Base-by-base conservation (phyloP, 208 protist species). In the Balamuthia mandrillaris region DNA sequence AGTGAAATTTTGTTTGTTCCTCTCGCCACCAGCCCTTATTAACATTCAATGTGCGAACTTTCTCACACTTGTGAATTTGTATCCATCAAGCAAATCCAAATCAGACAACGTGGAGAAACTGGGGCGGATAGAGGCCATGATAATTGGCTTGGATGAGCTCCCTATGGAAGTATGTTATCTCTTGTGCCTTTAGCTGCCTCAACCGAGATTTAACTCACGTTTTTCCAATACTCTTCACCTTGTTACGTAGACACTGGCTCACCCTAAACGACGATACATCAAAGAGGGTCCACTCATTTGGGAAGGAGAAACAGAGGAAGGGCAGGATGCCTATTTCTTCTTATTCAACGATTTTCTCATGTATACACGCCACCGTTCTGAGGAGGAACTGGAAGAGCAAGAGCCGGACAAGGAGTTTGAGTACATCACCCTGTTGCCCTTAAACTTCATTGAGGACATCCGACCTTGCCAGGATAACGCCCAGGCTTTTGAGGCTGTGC, bases 321-420 rank as follows among this genome's bases (percentile, higher is more conserved):
- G 58, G 29, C 72, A 41, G 27, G 39, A 29, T 12, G 45, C 72
- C 3, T 81, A 81, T 37, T 81, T 81, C 51, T 81, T 81, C 44
- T 29, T 81, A 21, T 81, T 81, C 72, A 81, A 81, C 72, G 72
- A 81, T 47, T 81, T 81, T 47, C 42, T 81, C 16, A 81, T 81
- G 72, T 81, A 81, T 41, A 41, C 39, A 21, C 63, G 27, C 10
- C 31, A 41, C 10, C n/a, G n/a, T n/a, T n/a, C n/a, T n/a, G 49
- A 72, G 14, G 18, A 6, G 6, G 56, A 6, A 18, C 6, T 63
- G 6, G 56, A 21, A 29, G 63, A 72, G 63, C 39, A 47, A 12
- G 63, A 21, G 4, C 10, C 56, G 10, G 27, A 65, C 56, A 21
- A 6, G 10, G 63, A 33, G 63, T 72, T 72, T 29, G 16, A 41